Conservation (phyloP, 805 yeast species). For the Henningerozyma blattae region DNA sequence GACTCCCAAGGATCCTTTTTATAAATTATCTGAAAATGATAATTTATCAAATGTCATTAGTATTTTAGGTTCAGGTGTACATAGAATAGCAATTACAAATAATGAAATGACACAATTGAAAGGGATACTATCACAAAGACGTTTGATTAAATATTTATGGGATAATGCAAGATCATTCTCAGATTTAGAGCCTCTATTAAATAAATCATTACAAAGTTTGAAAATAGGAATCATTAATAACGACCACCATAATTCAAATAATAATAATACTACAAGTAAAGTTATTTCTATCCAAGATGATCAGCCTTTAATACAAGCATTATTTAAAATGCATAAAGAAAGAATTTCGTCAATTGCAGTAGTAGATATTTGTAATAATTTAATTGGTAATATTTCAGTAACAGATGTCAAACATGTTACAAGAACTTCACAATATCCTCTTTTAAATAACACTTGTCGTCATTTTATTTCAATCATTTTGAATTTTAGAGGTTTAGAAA, state of each 20-base stretch:
- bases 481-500: conserved; percentile 74
- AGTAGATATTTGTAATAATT: conserved; percentile 60
- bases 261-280: conserved; percentile 31
- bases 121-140: conserved; percentile 85
- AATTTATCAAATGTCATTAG: conserved; percentile 67
- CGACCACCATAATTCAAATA: conserved; percentile 13
- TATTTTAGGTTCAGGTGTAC: conserved; percentile 89
- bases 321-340: conserved; percentile 70
- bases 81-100: conserved; percentile 74
- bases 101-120: conserved; percentile 42
- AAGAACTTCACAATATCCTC: conserved; percentile 73
- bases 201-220: conserved; percentile 55
- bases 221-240: conserved; percentile 51
- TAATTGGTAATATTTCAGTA: conserved; percentile 86
- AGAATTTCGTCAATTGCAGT: conserved; percentile 89
- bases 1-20: conserved; percentile 81
- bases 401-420: conserved; percentile 88
- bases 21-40: conserved; percentile 60
- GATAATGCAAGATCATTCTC: conserved; percentile 84
- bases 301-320: conserved; percentile 75
- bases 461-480: conserved; percentile 81
- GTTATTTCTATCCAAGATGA: conserved; percentile 83
- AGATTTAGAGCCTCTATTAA: conserved; percentile 62
- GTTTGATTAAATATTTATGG: conserved; percentile 79
- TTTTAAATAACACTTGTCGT: conserved; percentile 70